Evolutionary conservation across 768 basidiomycete genomes (phyloP).

Genomic region (Serendipita indica): DNA sequence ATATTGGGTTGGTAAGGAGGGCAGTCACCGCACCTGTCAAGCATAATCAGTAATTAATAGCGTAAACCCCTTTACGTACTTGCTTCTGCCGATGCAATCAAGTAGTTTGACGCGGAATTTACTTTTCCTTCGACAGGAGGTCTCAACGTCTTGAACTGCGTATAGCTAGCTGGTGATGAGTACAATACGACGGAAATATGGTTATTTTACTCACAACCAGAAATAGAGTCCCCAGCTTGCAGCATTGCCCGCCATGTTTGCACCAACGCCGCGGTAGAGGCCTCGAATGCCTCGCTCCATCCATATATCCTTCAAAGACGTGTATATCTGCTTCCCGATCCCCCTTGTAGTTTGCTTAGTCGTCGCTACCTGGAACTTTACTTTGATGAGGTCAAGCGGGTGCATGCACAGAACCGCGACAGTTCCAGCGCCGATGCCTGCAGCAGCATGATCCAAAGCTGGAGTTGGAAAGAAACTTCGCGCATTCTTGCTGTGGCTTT

Average conservation of each 20-base stretch:
- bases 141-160: conserved; percentile 28
- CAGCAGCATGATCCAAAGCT: conserved; percentile 73
- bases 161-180: background rate
- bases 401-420: conserved; percentile 92
- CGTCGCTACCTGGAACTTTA: conserved; percentile 83
- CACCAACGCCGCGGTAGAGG: conserved; percentile 75
- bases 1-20: conserved; percentile 89
- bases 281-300: conserved; percentile 65
- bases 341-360: conserved; percentile 37
- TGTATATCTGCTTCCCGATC: conserved; percentile 61
- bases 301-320: conserved; percentile 57
- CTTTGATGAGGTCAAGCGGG: conserved; percentile 88
- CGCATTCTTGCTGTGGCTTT: background rate
- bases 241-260: conserved; percentile 90
- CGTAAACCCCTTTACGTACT: conserved; percentile 45
- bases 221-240: conserved; percentile 98
- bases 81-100: conserved; percentile 87
- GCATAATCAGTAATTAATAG: conserved; percentile 9
- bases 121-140: conserved; percentile 22
- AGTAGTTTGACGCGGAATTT: conserved; percentile 67
- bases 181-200: conserved; percentile 3
- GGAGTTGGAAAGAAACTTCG: background rate
- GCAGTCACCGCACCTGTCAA: conserved; percentile 77
- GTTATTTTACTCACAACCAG: conserved; percentile 57
- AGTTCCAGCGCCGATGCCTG: conserved; percentile 85